phyloP scores from a whole-genome alignment of 352 stramenopile genomes.

The Pythium insidiosum region DNA sequence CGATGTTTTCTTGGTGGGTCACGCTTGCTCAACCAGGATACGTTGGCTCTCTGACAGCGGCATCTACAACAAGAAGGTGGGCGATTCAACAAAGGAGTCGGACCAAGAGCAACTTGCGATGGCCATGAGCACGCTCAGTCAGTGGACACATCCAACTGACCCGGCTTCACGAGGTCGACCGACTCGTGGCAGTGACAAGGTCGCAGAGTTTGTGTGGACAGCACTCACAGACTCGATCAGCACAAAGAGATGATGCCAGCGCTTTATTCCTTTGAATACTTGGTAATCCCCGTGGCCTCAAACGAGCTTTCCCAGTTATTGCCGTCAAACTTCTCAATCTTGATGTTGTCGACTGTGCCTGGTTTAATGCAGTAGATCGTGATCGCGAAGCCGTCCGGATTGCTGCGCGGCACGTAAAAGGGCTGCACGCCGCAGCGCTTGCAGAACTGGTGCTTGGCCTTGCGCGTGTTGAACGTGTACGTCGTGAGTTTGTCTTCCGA shows the following conservation, averaged over 20 bases:
- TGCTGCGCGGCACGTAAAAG: constrained; percentile 80
- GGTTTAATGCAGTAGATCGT: constrained; percentile 64
- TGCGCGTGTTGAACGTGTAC: constrained; percentile 81
- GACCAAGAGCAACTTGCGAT: constrained; percentile 8
- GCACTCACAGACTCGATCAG: no score
- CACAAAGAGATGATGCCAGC: no score
- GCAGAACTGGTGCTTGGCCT: constrained; percentile 79
- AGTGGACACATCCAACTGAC: constrained; percentile 7
- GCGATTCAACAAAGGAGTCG: no score
- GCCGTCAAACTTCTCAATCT: constrained; percentile 58
- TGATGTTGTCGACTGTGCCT: constrained; percentile 38
- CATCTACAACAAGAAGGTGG: no score
- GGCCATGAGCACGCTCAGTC: constrained; percentile 23
- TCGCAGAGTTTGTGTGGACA: no score
- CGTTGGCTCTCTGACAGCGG: no score
- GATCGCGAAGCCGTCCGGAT: constrained; percentile 68
- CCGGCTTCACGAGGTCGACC: no score
- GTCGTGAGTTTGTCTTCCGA: constrained; percentile 41
- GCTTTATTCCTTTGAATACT: constrained; percentile 30
- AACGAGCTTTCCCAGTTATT: constrained; percentile 56
- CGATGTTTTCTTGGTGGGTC: no score
- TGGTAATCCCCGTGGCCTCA: constrained; percentile 25
- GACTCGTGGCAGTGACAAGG: no score
- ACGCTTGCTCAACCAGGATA: no score
- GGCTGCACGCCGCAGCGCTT: constrained; percentile 62